Base-by-base conservation (phyloP, 148 eudicot species). In the Rhododendron henanense region DNA sequence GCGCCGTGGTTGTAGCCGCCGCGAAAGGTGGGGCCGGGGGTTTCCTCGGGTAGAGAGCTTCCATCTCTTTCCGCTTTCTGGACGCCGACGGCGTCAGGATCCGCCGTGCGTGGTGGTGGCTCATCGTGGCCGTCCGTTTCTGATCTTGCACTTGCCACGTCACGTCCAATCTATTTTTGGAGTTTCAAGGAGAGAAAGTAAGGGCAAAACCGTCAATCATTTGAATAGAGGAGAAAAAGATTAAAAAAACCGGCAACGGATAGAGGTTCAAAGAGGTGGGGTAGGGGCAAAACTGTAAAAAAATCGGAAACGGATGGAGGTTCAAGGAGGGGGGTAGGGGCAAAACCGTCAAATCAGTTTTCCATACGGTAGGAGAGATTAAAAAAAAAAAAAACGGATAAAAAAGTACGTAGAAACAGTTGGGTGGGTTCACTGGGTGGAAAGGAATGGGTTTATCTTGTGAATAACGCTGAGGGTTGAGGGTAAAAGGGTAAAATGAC, bases 51-150 rank as follows among this genome's bases (percentile, higher is more conserved):
- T 57, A 31, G 33, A 85, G 41, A 39, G 88, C 86, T 33, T 90
- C 94, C 84, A 90, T 87, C 81, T 92, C 96, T 88, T 94, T 94
- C 4, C 96, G 94, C 89, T 94, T 94, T 50, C 93, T 92, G 53
- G 92, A 84, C 10, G 85, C 87, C 77, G 81, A 44, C 82, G 96
- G 90, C 76, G 95, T 84, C 50, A 84, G 69, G 16, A 88, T 76
- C 61, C 88, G 86, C 10, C 93, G 91, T 0, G 89, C 48, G 53
- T 90, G 91, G 65, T 90, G 86, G 65, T 53, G 57, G 57, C 89
- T 94, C 96, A 94, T 94, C 93, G 51, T 88, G 79, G 80, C 92
- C 93, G 92, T 92, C 88, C 85, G 85, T 84, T 86, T 39, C 57
- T 28, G 8, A 78, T 78, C 81, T 48, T 23, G 2, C 25, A 41